phyloP scores from a whole-genome alignment of 768 basidiomycete genomes.

The Boletus sensibilis region DNA sequence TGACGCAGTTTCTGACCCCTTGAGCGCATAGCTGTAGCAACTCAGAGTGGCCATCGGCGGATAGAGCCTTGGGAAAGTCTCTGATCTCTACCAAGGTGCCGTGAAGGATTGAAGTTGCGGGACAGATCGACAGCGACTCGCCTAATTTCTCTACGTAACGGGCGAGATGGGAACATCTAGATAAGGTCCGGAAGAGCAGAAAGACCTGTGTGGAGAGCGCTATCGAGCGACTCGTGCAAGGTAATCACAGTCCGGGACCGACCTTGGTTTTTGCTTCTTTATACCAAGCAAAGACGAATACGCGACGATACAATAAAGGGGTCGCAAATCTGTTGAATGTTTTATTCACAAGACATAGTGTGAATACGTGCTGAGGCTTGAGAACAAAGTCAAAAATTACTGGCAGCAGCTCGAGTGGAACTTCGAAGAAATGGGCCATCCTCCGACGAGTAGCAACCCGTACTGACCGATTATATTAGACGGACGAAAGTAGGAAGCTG shows the following conservation, averaged over 20 bases:
- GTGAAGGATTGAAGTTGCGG: slow-evolving; percentile 2
- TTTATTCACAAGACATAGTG: slow-evolving; percentile 56
- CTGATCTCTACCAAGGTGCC: slow-evolving; percentile 53
- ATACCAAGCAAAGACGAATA: slow-evolving; percentile 71
- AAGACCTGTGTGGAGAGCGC: slow-evolving; percentile 44
- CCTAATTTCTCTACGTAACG: slow-evolving; percentile 57
- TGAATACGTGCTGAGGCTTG: slow-evolving; percentile 51
- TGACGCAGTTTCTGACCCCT: slow-evolving; percentile 60
- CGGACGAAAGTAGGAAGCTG: slow-evolving; percentile 16
- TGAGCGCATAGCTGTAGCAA: slow-evolving; percentile 41
- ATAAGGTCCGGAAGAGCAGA: slow-evolving; percentile 61
- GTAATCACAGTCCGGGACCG: slow-evolving; percentile 3
- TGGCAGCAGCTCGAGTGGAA: slow-evolving; percentile 68
- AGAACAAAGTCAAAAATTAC: slow-evolving; percentile 50
- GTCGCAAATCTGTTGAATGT: slow-evolving; percentile 52
- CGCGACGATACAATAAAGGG: slow-evolving; percentile 53
- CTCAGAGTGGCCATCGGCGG: slow-evolving; percentile 30
- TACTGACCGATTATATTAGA: neutral
- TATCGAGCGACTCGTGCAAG: neutral
- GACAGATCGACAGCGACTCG: slow-evolving; percentile 29
- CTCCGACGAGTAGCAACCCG: neutral
- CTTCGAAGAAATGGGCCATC: slow-evolving; percentile 48
- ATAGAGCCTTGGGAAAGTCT: slow-evolving; percentile 62
- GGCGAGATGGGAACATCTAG: slow-evolving; percentile 54
- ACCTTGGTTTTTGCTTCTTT: slow-evolving; percentile 63